Evolutionary conservation across 208 protist genomes (phyloP).

Genomic region (Balamuthia mandrillaris): DNA sequence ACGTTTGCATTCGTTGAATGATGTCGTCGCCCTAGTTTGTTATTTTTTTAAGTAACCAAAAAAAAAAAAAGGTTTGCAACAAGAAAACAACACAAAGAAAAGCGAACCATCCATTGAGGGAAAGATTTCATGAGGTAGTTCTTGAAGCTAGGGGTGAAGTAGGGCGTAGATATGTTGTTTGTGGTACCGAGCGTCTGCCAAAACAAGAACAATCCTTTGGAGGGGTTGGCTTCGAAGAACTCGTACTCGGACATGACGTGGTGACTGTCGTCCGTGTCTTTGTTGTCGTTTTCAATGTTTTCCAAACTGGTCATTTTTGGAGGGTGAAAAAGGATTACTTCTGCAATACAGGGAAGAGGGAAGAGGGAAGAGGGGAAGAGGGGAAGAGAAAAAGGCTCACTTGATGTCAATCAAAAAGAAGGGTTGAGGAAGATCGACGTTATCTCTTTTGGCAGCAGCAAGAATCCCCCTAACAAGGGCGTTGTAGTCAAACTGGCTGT

Average conservation of each 20-base stretch:
- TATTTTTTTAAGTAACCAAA: too few relatives aligned
- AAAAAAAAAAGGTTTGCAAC: too few relatives aligned
- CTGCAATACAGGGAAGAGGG: too few relatives aligned
- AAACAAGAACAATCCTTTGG: neutral
- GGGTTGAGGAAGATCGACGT: neutral
- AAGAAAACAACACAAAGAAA: too few relatives aligned
- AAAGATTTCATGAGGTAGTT: neutral
- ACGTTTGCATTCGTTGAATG: too few relatives aligned
- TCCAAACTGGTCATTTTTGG: neutral
- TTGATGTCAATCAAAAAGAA: constrained; percentile 21
- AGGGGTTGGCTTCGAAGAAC: constrained; percentile 8
- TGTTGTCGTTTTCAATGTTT: neutral
- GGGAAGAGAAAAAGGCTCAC: neutral
- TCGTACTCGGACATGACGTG: neutral
- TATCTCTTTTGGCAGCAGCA: neutral
- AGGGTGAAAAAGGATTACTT: too few relatives aligned
- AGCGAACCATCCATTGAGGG: neutral
- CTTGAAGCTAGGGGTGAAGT: neutral
- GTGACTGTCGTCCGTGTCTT: neutral
- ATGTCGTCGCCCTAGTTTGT: too few relatives aligned
- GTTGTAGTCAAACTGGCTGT: neutral
- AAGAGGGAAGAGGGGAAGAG: neutral
- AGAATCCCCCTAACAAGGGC: neutral
- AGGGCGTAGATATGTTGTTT: neutral
- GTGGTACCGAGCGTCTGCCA: neutral